Evolutionary conservation across 208 protist species (phyloP).

Genomic region (Trypanosoma cruzi): DNA sequence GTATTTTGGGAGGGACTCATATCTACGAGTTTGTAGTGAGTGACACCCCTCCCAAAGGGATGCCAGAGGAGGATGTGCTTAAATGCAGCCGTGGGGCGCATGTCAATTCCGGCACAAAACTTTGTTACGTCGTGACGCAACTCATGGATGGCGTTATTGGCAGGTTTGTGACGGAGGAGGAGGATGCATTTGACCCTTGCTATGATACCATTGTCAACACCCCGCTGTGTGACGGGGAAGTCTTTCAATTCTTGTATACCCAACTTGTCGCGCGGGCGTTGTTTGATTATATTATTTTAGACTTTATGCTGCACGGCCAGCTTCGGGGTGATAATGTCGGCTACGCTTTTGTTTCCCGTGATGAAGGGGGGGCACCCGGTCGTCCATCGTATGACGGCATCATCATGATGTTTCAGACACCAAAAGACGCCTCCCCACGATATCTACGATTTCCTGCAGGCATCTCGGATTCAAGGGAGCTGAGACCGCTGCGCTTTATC

Average conservation of each 20-base stretch:
- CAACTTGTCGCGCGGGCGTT: conserved; percentile 69
- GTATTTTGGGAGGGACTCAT: conserved; percentile 46
- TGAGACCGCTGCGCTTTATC: conserved; percentile 55
- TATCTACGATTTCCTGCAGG: conserved; percentile 73
- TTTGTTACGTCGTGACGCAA: conserved; percentile 83
- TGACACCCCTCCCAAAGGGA: conserved; percentile 39
- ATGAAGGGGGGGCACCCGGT: conserved; percentile 9
- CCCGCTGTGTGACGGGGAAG: conserved; percentile 62
- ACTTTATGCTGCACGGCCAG: conserved; percentile 87
- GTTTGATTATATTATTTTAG: conserved; percentile 81
- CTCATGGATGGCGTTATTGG: conserved; percentile 89
- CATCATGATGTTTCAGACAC: conserved; percentile 54
- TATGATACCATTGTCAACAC: conserved; percentile 84
- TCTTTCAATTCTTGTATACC: conserved; percentile 86
- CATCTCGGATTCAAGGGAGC: background rate
- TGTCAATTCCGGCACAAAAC: conserved; percentile 15
- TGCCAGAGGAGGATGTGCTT: conserved; percentile 51
- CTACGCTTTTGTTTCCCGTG: conserved; percentile 37
- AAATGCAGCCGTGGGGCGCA: conserved; percentile 24
- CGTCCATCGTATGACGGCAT: conserved; percentile 59
- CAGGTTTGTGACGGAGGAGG: conserved; percentile 72
- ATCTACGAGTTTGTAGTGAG: conserved; percentile 87
- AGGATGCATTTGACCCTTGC: conserved; percentile 80
- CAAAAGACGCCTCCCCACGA: conserved; percentile 30
- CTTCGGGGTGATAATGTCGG: conserved; percentile 90